Base-by-base conservation (phyloP, 2,329 filamentous ascomycete species). In the Eurotiales sp. region DNA sequence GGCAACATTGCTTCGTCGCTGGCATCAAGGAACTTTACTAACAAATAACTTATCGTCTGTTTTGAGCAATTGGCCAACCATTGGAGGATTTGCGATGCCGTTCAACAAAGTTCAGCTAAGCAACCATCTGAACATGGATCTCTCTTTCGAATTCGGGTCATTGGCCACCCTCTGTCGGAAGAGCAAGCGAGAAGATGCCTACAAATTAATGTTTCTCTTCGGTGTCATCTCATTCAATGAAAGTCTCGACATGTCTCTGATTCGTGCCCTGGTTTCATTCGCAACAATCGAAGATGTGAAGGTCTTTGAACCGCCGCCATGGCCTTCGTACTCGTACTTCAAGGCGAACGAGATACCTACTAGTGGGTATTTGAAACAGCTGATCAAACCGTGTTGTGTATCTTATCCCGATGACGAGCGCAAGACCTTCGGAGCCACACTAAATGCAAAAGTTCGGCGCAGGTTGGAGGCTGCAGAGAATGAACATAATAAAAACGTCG, bases 251-350 rank as follows among this genome's bases (percentile, higher is more conserved):
- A 69, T 77, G 59, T 56, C 61, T 0, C 34, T 76, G 0, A 41
- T 81, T 1, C 65, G 70, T 34, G 62, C 71, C 0, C 56, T 84
- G 1, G 62, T 75, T 3, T 71, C 76, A 0, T 81, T 77, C 57
- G 65, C 68, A 0, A 57, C 75, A 0, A 58, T 75, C 14, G 56
- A 67, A 0, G 65, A 70, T 0, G 56, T 82, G 1, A 73, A 69
- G 46, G 36, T 11, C 1, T 50, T 78, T 1, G 5, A 58, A 1
- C 61, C 73, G 2, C 76, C 76, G 0, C 27, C 34, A 2, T 65
- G 67, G 55, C 63, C 61, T 42, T 60, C 59, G 4, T 75, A 70
- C 53, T 44, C 39, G 12, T 11, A 45, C 5, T 53, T 53, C 21
- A 21, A 43, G 12, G 36, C 34, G n/a, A 53, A 53, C 25, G 4